Conservation (phyloP, 176 grass and related monocot species). For the Bothriochloa decipiens region DNA sequence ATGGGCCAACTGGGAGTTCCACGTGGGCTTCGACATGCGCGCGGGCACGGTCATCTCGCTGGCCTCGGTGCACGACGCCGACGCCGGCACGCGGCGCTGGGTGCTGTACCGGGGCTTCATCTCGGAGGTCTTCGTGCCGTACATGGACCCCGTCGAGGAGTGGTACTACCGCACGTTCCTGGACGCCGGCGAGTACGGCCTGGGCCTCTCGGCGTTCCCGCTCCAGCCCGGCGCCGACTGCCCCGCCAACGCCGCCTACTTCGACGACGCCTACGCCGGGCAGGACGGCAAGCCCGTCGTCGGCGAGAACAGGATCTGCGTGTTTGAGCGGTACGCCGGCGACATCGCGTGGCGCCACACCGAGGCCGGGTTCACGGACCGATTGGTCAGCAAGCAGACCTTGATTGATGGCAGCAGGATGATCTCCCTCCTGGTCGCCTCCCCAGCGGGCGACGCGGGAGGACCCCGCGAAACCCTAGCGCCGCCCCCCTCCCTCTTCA, state of each 20-base stretch:
- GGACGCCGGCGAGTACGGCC: conserved; percentile 73
- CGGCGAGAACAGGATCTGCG: conserved; percentile 58
- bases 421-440: no score
- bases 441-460: no score
- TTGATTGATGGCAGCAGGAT: no score
- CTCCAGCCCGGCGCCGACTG: conserved; percentile 66
- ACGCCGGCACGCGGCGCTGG: conserved; percentile 39
- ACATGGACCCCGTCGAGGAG: conserved; percentile 83
- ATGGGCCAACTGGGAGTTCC: conserved; percentile 83
- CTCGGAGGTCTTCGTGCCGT: conserved; percentile 81
- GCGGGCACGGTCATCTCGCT: conserved; percentile 73
- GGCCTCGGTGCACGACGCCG: conserved; percentile 59
- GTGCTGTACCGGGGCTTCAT: conserved; percentile 80
- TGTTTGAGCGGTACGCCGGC: conserved; percentile 77
- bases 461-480: no score
- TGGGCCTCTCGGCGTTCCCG: conserved; percentile 55
- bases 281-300: conserved; percentile 55
- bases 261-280: conserved; percentile 60
- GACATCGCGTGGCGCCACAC: conserved; percentile 83
- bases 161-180: conserved; percentile 90
- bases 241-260: conserved; percentile 58
- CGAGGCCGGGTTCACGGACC: conserved; percentile 55
- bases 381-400: conserved; percentile 41
- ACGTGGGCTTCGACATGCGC: conserved; percentile 74
- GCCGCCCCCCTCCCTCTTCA: no score